Evolutionary conservation across 345 rosid genomes (phyloP), one percentile per base, ranked within the genome.

Genomic region (Pistacia atlantica): DNA sequence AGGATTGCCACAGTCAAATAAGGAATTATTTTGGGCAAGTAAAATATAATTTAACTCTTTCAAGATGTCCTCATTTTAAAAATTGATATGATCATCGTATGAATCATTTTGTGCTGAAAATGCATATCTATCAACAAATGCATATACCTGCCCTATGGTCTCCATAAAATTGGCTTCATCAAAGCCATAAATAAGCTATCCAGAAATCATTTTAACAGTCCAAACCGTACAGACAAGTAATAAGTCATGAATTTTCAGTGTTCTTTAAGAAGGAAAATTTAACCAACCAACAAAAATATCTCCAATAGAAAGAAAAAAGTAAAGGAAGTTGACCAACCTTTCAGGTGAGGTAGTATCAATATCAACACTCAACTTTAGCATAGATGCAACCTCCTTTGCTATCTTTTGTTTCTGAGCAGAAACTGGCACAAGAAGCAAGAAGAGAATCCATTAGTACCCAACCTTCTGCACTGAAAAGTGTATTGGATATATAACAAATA

Each of bases 311-410:
- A 64, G 4, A 63, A 73, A 20, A n/a, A 10, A 35, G 51, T 8
- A 20, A 37, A 20, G 37, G 1, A 63, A 9, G 66, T 28, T 37
- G 61, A 73, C 76, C 57, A 75, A 91, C 98, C 97, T 89, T 86
- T 95, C 94, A 77, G 92, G 84, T 66, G 91, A 86, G 84, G 77
- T 95, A 42, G 97, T 89, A 85, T 89, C 96, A 49, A 95, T 76
- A 57, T 90, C 92, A 69, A 95, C 98, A 69, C 85, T 89, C 86
- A 89, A 84, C 83, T 93, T 95, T 51, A 95, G 91, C 85, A 89
- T 71, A 14, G 96, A 89, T 33, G 98, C 99, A 83, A 95, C 94
- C 87, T 93, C 96, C 79, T 95, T 81, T 13, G 98, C 99, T 84
- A 95, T 87, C 86, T 86, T 85, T 80, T 87, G 96, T 83, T 90